Percentiles rank a stretch among this genome's conserved stretches.
Evolutionary conservation across 192 early-diverging fungal species (phyloP).

Genomic region (Oehlia diaphana): DNA sequence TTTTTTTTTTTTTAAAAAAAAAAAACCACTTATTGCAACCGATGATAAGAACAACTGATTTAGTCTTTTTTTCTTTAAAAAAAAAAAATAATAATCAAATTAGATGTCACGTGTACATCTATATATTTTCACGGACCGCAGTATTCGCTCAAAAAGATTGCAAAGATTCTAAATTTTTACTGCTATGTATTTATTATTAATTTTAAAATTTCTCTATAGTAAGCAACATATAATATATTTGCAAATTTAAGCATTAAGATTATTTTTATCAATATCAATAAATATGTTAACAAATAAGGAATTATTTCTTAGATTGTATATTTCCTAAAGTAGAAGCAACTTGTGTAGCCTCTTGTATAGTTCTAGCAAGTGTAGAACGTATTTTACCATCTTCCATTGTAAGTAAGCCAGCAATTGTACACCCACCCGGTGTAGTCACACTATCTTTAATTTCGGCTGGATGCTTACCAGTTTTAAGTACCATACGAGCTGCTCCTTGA

Average conservation of each 20-base stretch:
- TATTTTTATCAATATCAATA: too few relatives aligned
- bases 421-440: slow-evolving; percentile 56
- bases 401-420: slow-evolving; percentile 55
- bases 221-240: too few relatives aligned
- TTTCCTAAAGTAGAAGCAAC: slow-evolving; percentile 52
- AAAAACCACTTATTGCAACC: too few relatives aligned
- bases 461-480: slow-evolving; percentile 49
- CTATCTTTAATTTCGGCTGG: slow-evolving; percentile 56
- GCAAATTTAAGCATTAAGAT: too few relatives aligned
- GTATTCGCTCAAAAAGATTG: too few relatives aligned
- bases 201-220: too few relatives aligned
- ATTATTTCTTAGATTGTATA: slow-evolving; percentile 18
- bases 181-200: too few relatives aligned
- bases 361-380: slow-evolving; percentile 53
- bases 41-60: too few relatives aligned
- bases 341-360: slow-evolving; percentile 53
- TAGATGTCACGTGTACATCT: neutral
- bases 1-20: too few relatives aligned
- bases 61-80: neutral
- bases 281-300: neutral
- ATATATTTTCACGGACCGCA: neutral
- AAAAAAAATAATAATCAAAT: neutral
- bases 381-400: slow-evolving; percentile 62
- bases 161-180: too few relatives aligned
- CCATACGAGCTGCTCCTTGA: slow-evolving; percentile 55